Conservation (phyloP, 1,284 basidiomycete genomes). For the Mycena sp. region DNA sequence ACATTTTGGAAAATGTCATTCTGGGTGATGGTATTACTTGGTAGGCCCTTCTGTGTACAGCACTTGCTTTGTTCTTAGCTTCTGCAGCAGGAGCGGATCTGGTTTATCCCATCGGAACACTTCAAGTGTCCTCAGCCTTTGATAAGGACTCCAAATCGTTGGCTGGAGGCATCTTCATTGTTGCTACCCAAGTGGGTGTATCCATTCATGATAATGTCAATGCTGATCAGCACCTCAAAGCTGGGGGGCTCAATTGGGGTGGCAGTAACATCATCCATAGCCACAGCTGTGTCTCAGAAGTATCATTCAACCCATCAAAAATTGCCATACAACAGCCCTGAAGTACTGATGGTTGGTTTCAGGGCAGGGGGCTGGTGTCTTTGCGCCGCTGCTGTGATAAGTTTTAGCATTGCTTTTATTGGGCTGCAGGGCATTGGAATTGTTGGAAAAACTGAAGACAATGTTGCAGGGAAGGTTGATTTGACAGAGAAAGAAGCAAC, state of each 20-base stretch:
- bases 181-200: slow-evolving; percentile 44
- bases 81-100: slow-evolving; percentile 37
- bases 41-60: neutral
- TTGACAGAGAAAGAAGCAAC: too few relatives aligned
- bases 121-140: slow-evolving; percentile 43
- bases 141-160: slow-evolving; percentile 45
- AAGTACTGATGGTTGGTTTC: slow-evolving; percentile 46
- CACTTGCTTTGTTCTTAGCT: neutral
- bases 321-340: slow-evolving; percentile 31
- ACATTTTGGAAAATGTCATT: slow-evolving; percentile 47
- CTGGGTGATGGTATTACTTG: slow-evolving; percentile 39
- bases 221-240: slow-evolving; percentile 27
- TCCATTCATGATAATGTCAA: neutral
- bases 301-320: slow-evolving; percentile 36
- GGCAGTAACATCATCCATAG: slow-evolving; percentile 42
- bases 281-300: slow-evolving; percentile 37
- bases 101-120: slow-evolving; percentile 45
- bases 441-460: too few relatives aligned
- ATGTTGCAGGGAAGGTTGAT: too few relatives aligned
- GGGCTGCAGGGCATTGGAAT: slow-evolving; percentile 37
- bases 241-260: slow-evolving; percentile 46
- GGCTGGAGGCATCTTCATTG: slow-evolving; percentile 48
- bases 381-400: slow-evolving; percentile 35
- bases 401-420: slow-evolving; percentile 38
- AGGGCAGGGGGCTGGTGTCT: slow-evolving; percentile 44